phyloP scores from a whole-genome alignment of 805 yeast species.

The Saccharomyces paradoxus region DNA sequence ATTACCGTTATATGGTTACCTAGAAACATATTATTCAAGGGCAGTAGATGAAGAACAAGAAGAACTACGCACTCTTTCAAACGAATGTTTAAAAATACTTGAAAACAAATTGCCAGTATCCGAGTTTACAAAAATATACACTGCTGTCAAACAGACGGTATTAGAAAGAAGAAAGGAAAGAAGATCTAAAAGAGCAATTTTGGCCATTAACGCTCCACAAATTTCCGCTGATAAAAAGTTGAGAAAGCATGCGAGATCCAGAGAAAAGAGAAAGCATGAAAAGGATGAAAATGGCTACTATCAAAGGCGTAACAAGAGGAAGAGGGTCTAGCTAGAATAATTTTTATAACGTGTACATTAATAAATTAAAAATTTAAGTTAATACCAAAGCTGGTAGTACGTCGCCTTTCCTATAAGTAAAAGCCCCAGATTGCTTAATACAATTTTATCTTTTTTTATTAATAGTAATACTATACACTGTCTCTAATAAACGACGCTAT shows the following conservation, averaged over 20 bases:
- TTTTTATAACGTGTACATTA: neutral
- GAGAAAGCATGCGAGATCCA: slow-evolving; percentile 63
- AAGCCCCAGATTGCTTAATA: neutral
- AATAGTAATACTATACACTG: neutral
- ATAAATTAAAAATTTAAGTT: neutral
- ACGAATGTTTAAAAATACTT: slow-evolving; percentile 60
- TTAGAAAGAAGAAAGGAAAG: slow-evolving; percentile 64
- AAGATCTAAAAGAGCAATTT: slow-evolving; percentile 62
- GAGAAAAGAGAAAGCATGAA: slow-evolving; percentile 68
- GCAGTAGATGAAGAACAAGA: slow-evolving; percentile 35
- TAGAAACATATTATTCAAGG: slow-evolving; percentile 30
- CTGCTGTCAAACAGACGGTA: slow-evolving; percentile 56
- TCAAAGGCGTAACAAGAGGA: slow-evolving; percentile 50
- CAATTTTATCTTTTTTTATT: neutral
- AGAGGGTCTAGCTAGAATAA: slow-evolving; percentile 12
- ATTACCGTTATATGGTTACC: slow-evolving; percentile 45
- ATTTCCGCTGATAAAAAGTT: slow-evolving; percentile 69
- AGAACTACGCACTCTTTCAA: slow-evolving; percentile 45
- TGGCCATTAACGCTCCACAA: slow-evolving; percentile 74
- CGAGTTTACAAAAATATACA: slow-evolving; percentile 52
- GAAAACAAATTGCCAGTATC: slow-evolving; percentile 66
- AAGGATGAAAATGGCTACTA: slow-evolving; percentile 74
- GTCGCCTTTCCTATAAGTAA: neutral
- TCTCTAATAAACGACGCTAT: neutral
- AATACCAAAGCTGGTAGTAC: too few species aligned